A percentile compares a stretch with the other conserved stretches of the same genome.
phyloP scores from a whole-genome alignment of 139 green algal genomes.

The Haematococcus sp. region DNA sequence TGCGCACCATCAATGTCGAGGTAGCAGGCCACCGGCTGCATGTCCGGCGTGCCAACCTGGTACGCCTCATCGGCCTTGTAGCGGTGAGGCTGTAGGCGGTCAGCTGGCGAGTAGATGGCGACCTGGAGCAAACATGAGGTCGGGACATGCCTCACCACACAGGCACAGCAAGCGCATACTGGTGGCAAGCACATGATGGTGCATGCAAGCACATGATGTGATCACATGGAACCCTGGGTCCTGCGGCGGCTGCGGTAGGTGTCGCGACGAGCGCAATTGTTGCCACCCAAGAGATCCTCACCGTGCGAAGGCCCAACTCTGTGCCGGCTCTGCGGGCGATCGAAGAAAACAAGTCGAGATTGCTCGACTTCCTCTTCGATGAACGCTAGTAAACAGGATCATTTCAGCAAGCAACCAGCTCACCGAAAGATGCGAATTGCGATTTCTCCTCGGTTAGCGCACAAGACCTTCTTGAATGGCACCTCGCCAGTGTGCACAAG shows the following conservation, averaged over 20 bases:
- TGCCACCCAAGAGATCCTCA: constrained; percentile 13
- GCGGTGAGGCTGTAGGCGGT: constrained; percentile 85
- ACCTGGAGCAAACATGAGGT: constrained; percentile 42
- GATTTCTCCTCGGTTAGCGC: constrained; percentile 95
- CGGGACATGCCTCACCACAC: background rate
- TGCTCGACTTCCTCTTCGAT: no score
- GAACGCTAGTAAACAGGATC: no score
- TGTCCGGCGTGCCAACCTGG: constrained; percentile 60
- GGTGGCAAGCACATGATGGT: no score
- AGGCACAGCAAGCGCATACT: background rate
- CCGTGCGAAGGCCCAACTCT: constrained; percentile 81
- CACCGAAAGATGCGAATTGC: constrained; percentile 92
- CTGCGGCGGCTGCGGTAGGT: background rate
- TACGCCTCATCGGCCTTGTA: constrained; percentile 95
- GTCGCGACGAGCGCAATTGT: background rate
- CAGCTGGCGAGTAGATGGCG: constrained; percentile 85
- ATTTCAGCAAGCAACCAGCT: no score
- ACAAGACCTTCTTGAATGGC: constrained; percentile 84
- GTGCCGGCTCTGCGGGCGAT: constrained; percentile 56
- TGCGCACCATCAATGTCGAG: constrained; percentile 68
- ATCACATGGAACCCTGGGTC: no score
- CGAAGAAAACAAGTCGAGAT: no score
- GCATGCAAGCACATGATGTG: background rate
- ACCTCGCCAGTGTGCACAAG: constrained; percentile 33
- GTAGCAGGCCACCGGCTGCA: constrained; percentile 80